These are phyloP conservation scores for Penicillium sp. DNA, from an alignment of 2,329 filamentous ascomycete genomes.

Conservation along the genomic window DNA sequence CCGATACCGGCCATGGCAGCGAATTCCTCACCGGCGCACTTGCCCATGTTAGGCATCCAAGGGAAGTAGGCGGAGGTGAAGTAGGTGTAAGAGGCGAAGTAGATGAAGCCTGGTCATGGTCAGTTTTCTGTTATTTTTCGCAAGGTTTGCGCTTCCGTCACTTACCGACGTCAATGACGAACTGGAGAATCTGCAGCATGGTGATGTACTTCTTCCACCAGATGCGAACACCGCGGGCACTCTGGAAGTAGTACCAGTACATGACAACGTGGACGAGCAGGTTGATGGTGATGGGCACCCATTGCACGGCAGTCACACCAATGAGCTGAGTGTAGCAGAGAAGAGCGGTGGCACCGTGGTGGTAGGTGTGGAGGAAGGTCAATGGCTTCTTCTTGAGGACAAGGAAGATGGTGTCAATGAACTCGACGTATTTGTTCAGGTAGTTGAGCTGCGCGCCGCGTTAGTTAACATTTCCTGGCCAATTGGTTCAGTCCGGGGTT, in stretches of 20 bases:
- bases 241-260: slow-evolving; percentile 99
- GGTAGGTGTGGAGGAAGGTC: slow-evolving; percentile 98
- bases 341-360: slow-evolving; percentile 94
- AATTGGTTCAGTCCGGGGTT: background rate
- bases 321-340: slow-evolving; percentile 98
- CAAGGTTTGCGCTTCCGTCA: slow-evolving; percentile 8
- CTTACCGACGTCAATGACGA: slow-evolving; percentile 93
- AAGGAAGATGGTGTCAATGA: slow-evolving; percentile 93
- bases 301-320: slow-evolving; percentile 88
- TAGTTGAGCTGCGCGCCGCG: slow-evolving; percentile 75
- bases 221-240: slow-evolving; percentile 88
- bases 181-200: slow-evolving; percentile 94
- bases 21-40: slow-evolving; percentile 95
- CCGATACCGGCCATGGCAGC: slow-evolving; percentile 89
- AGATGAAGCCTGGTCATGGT: slow-evolving; percentile 76
- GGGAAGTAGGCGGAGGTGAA: slow-evolving; percentile 90
- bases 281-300: slow-evolving; percentile 93
- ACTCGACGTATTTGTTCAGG: slow-evolving; percentile 94
- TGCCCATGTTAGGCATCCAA: slow-evolving; percentile 78
- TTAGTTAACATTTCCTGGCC: slow-evolving; percentile 29
- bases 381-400: slow-evolving; percentile 99
- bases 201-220: slow-evolving; percentile 99
- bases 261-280: slow-evolving; percentile 94
- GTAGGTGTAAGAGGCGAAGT: slow-evolving; percentile 99
- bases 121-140: slow-evolving; percentile 3